phyloP scores from a whole-genome alignment of 768 basidiomycete species.

The Mycena leptocephala region DNA sequence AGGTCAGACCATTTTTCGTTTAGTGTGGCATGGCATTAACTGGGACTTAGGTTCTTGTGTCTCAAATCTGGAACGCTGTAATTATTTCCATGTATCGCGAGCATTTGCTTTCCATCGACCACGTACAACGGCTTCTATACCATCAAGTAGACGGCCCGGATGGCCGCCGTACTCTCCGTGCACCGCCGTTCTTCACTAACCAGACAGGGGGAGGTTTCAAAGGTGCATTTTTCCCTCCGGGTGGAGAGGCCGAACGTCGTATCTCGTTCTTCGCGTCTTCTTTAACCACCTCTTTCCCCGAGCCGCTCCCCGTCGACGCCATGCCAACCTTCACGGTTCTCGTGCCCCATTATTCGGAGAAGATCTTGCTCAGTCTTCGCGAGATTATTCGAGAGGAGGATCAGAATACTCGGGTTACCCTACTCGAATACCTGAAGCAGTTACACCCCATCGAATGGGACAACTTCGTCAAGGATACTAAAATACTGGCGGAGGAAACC shows the following conservation, averaged over 20 bases:
- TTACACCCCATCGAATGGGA: conserved; percentile 99
- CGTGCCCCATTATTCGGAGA: conserved; percentile 99
- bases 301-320: conserved; percentile 95
- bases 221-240: conserved; percentile 92
- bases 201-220: conserved; percentile 81
- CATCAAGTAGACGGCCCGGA: conserved; percentile 95
- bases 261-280: conserved; percentile 99
- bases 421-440: conserved; percentile 98
- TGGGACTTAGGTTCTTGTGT: conserved; percentile 83
- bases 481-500: conserved; percentile 96
- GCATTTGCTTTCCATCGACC: conserved; percentile 96
- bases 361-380: conserved; percentile 95
- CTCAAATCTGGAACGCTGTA: conserved; percentile 99
- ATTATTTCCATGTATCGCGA: conserved; percentile 99
- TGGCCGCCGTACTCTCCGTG: conserved; percentile 92
- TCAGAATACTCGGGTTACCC: conserved; percentile 95
- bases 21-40: neutral
- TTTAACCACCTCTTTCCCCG: conserved; percentile 94
- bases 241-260: conserved; percentile 96
- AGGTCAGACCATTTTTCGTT: conserved; percentile 62
- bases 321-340: conserved; percentile 99
- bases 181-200: conserved; percentile 98
- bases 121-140: conserved; percentile 97
- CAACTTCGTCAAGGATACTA: conserved; percentile 99
- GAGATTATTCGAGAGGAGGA: conserved; percentile 99